Evolutionary conservation across 2,329 filamentous ascomycete genomes (phyloP).

Genomic region (Colletotrichum salicis): DNA sequence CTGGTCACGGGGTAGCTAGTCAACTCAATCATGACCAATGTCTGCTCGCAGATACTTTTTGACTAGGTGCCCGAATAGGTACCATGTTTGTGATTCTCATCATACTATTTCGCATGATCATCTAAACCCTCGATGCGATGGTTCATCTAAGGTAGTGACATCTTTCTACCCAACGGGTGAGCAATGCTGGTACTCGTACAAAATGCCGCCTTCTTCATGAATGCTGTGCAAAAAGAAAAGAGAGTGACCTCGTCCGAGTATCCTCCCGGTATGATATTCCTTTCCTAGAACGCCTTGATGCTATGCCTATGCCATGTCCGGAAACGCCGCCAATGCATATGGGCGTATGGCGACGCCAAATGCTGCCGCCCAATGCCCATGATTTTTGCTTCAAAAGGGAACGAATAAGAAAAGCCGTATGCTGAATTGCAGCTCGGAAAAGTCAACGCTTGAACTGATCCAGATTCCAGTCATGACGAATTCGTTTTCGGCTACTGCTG

Average conservation of each 20-base stretch:
- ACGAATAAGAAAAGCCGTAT: not conserved
- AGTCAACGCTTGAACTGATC: not conserved
- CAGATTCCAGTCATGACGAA: not conserved
- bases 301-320: conserved; percentile 20
- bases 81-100: not conserved
- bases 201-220: conserved; percentile 21
- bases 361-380: conserved; percentile 5
- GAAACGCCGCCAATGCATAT: conserved; percentile 28
- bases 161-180: not conserved
- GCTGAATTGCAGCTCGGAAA: not conserved
- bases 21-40: not conserved
- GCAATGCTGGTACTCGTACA: not conserved
- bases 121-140: not conserved
- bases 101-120: not conserved
- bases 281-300: conserved; percentile 21
- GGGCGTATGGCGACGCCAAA: conserved; percentile 21
- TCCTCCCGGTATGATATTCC: conserved; percentile 10
- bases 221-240: conserved; percentile 6
- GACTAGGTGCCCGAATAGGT: too few species aligned
- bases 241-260: conserved; percentile 6
- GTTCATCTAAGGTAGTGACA: not conserved
- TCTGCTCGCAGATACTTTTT: not conserved
- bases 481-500: not conserved
- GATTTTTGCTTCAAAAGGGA: not conserved
- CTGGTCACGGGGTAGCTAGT: not conserved